These are phyloP conservation scores for Fusarium humuli DNA, from an alignment of 2,329 filamentous ascomycete species.

Conservation along the genomic window DNA sequence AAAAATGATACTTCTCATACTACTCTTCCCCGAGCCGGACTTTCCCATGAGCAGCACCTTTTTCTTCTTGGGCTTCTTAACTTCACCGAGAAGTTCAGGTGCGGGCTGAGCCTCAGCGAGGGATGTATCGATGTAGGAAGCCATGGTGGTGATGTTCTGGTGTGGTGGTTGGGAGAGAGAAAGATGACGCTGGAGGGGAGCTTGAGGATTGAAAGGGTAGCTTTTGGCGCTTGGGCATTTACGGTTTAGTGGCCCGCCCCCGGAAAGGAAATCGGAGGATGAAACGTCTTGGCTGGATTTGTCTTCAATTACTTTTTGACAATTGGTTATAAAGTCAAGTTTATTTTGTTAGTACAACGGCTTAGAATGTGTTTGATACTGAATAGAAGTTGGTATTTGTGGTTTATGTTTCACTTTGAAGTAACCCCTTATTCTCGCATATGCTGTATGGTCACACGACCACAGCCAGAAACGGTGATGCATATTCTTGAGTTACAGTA, in stretches of 20 bases:
- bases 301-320: neutral
- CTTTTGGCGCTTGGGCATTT: conserved; percentile 31
- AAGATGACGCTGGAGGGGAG: conserved; percentile 21
- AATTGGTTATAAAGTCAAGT: neutral
- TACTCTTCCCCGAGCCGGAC: conserved; percentile 96
- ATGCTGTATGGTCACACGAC: neutral
- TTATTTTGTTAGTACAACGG: neutral
- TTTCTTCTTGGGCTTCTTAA: conserved; percentile 82
- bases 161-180: conserved; percentile 1
- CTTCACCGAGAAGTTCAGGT: conserved; percentile 59
- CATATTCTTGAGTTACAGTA: neutral
- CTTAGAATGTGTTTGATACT: neutral
- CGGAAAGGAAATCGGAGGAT: conserved; percentile 20
- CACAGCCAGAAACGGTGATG: neutral
- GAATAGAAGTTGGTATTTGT: too few relatives aligned
- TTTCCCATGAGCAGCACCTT: conserved; percentile 94
- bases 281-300: conserved; percentile 9
- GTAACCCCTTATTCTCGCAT: neutral
- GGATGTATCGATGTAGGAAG: conserved; percentile 50
- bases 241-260: conserved; percentile 24
- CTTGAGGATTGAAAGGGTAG: conserved; percentile 23
- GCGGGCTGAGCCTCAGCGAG: conserved; percentile 46
- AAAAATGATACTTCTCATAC: conserved; percentile 98
- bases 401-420: neutral
- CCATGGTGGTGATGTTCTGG: conserved; percentile 42